A percentile compares a stretch with the other conserved stretches of the same genome.
Conservation (phyloP, 73 alveolate genomes). For the Halteria grandinella region DNA sequence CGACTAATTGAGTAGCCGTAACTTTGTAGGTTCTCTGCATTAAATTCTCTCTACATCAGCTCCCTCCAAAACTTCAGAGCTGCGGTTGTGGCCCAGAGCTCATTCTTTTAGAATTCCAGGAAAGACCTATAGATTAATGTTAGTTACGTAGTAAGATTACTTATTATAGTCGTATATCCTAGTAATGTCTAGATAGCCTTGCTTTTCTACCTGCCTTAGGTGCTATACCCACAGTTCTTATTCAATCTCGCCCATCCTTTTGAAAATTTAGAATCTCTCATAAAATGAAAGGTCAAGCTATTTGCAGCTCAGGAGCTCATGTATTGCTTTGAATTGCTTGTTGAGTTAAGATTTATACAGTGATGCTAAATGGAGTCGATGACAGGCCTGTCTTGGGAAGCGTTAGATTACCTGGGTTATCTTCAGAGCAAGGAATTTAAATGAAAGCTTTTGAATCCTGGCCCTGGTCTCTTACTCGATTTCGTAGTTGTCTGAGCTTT, state of each 20-base stretch:
- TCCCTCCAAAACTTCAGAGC: conserved; percentile 46
- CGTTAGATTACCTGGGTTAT: too few species aligned
- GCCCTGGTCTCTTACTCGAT: too few species aligned
- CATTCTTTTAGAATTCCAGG: not conserved
- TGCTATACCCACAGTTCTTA: not conserved
- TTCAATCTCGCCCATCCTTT: conserved; percentile 21
- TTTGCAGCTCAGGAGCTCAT: conserved; percentile 43
- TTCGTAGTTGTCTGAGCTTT: too few species aligned
- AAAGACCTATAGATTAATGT: too few species aligned
- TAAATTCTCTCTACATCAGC: conserved; percentile 6
- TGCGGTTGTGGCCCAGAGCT: conserved; percentile 3
- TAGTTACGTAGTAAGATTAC: too few species aligned
- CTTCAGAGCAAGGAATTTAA: too few species aligned
- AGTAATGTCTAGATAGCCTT: conserved; percentile 4
- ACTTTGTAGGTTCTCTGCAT: not conserved
- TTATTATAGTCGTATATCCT: conserved; percentile 14
- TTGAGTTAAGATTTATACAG: too few species aligned
- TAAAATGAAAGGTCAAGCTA: conserved; percentile 10
- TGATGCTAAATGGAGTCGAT: too few species aligned
- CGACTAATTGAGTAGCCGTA: conserved; percentile 4
- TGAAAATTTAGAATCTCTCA: conserved; percentile 26
- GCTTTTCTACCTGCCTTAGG: not conserved
- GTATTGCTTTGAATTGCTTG: conserved; percentile 35
- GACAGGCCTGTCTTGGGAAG: too few species aligned
- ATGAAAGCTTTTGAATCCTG: too few species aligned